Evolutionary conservation across 176 grass and related monocot species (phyloP), one percentile per base, ranked within the genome.

Genomic region (Calamus simplicifolius): DNA sequence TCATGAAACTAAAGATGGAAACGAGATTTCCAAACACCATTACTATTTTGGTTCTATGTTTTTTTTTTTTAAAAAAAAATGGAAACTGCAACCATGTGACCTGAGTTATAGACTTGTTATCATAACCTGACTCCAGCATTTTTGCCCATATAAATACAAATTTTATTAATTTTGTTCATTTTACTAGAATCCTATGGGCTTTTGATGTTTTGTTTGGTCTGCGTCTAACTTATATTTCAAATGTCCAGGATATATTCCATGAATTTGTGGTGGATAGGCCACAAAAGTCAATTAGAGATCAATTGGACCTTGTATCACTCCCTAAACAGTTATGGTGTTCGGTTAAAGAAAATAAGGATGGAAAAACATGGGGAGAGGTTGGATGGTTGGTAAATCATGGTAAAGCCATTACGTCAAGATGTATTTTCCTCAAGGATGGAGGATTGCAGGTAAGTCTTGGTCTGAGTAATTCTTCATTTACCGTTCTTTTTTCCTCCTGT

Each of bases 261-360:
- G 80, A 79, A 54, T 58, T 97, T 63, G 63, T 65, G 25, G 50
- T 59, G 3, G 75, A 67, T 17, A 52, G 71, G 7, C 75, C 79
- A n/a, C 59, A 38, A 26, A 77, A 64, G 6, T 5, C 77, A 59
- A 4, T 49, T 29, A 76, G 93, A 61, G 69, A 81, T 70, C 54
- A 65, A 16, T 64, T 31, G 29, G 76, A 78, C 19, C 30, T 91
- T 16, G 72, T 91, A 52, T 68, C 69, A 16, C 65, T 97, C 56
- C 93, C 87, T 2, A 92, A 85, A 56, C 72, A 85, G 35, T 78
- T 97, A 49, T 97, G 87, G 87, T 90, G 84, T 66, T 56, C 43
- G 29, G 85, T 81, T 65, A 78, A 66, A 61, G 56, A 61, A 71
- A 73, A 43, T 18, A 61, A 56, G 55, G 58, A 77, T 19, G 78